These are phyloP conservation scores for Xylaria sp. DNA, from an alignment of 2,329 filamentous ascomycete species.

Conservation along the genomic window DNA sequence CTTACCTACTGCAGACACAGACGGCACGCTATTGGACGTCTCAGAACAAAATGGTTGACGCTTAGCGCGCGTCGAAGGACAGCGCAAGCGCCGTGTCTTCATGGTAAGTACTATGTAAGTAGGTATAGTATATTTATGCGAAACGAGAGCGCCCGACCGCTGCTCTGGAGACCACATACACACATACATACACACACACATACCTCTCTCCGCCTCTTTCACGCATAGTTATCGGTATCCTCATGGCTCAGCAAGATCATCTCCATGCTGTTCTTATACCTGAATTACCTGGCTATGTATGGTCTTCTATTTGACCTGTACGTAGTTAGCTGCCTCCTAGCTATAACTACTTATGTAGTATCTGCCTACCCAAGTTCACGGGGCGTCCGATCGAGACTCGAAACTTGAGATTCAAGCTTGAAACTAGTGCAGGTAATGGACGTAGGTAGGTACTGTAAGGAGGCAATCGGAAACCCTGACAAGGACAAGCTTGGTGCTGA, in stretches of 20 bases:
- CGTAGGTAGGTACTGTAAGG: neutral
- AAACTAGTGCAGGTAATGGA: neutral
- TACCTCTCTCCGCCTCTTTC: too few species aligned
- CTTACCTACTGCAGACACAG: neutral
- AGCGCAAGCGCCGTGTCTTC: neutral
- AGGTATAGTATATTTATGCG: too few species aligned
- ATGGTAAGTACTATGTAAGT: neutral
- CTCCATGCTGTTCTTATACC: too few species aligned
- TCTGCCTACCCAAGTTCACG: conserved; percentile 1
- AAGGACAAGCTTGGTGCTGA: conserved; percentile 10
- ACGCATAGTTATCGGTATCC: too few species aligned
- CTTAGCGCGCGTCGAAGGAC: conserved; percentile 6
- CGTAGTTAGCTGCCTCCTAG: too few species aligned
- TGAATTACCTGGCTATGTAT: too few species aligned
- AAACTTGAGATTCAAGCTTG: conserved; percentile 4
- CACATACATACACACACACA: too few species aligned
- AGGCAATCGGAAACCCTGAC: conserved; percentile 4
- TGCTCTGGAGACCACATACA: too few species aligned
- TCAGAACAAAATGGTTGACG: conserved; percentile 1
- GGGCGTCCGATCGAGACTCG: conserved; percentile 3
- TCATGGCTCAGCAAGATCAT: too few species aligned
- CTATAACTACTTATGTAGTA: too few species aligned
- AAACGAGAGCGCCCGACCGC: too few species aligned
- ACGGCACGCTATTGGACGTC: neutral
- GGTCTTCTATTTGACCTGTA: too few species aligned